phyloP scores from a whole-genome alignment of 1,139 yeast species.

The Diutina rugosa region DNA sequence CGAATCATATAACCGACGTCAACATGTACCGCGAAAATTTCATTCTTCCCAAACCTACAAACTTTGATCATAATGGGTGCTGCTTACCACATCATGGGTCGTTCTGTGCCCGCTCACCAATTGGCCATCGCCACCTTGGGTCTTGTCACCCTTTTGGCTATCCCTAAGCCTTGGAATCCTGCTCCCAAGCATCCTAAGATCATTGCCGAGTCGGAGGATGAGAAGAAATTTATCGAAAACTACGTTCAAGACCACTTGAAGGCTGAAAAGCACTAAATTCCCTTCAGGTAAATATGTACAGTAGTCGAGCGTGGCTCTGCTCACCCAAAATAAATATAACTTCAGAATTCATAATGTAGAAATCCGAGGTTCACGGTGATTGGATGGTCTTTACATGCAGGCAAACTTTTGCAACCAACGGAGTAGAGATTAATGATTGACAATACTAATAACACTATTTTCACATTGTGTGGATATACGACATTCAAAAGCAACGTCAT shows the following conservation, averaged over 20 bases:
- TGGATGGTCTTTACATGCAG: neutral
- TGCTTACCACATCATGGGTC: slow-evolving; percentile 69
- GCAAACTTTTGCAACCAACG: neutral
- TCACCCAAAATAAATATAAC: neutral
- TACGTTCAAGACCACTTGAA: slow-evolving; percentile 2
- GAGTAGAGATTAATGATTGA: neutral
- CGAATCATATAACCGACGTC: neutral
- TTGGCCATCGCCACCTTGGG: slow-evolving; percentile 62
- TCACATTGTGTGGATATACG: neutral
- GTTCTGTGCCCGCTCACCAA: slow-evolving; percentile 60
- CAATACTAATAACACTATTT: neutral
- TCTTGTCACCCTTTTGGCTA: slow-evolving; percentile 39
- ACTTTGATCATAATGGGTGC: slow-evolving; percentile 45
- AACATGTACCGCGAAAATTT: neutral
- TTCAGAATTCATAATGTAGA: neutral
- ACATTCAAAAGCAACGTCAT: neutral
- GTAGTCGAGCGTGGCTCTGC: neutral
- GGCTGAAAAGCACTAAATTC: neutral
- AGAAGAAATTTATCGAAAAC: slow-evolving; percentile 51
- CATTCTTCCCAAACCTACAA: neutral
- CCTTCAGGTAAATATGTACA: neutral
- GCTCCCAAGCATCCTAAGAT: slow-evolving; percentile 52
- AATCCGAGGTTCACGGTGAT: neutral
- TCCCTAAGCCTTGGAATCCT: slow-evolving; percentile 65
- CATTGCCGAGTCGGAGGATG: slow-evolving; percentile 74